Base-by-base conservation (phyloP, 2,329 filamentous ascomycete genomes). In the Curvularia spicifera region DNA sequence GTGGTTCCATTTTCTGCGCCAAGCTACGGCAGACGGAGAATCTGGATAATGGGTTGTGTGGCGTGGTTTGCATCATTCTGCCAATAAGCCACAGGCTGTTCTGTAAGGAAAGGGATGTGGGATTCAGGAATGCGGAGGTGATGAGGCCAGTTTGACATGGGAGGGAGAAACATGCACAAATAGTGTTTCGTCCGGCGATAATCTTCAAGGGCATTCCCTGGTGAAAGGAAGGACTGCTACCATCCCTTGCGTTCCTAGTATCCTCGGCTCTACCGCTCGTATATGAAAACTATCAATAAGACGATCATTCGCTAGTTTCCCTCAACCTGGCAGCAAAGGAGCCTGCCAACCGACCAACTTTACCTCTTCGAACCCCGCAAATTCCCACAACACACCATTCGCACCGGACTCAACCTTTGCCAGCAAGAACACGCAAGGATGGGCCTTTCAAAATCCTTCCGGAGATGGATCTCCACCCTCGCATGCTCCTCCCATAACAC, bases 401-500 rank as follows among this genome's bases (percentile, higher is more conserved):
- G 15, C 10, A 15, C 28, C 22, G 4, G 44, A 51, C 5, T 22
- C 24, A 15, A 5, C 18, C 9, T 4, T 15, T 22, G 15, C 22
- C 12, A 26, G 22, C 9, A 29, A 24, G 2, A n/a, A 5, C 15
- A n/a, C 5, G 18, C 6, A 37, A 57, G 33, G 10, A 57, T 57
- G 54, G 42, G 50, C 10, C 28, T 57, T 15, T 22, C 24, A 9
- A 48, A 39, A 8, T 47, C 28, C 18, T 1, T 57, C 1, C 44
- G 44, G 24, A 57, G 35, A 43, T 53, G 26, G 49, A 57, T n/a
- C 8, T 46, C 31, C n/a, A 43, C 5, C 3, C 26, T 53, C 3
- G 9, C 8, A 12, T 40, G 22, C 28, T 22, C 28, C 5, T n/a
- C 20, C 2, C 40, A 53, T 5, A n/a, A 28, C 0, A 6, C 33